Base-by-base conservation (phyloP, 768 basidiomycete species). In the Psilocybe cyanescens region DNA sequence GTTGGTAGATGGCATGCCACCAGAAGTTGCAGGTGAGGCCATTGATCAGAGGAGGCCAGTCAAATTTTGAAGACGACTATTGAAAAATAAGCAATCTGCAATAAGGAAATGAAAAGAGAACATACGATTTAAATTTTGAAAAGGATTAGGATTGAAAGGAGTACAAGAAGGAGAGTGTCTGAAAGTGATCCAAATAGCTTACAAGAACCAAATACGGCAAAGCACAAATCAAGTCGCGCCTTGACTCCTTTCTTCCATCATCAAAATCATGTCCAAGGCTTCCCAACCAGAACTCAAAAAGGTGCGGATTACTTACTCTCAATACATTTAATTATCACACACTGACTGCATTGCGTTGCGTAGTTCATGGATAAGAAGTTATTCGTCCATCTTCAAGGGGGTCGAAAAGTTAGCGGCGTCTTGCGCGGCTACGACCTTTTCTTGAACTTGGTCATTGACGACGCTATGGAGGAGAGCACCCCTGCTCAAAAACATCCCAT, bases 321-420 rank as follows among this genome's bases (percentile, higher is more conserved):
- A 33, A 35, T 35, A 1, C 6, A 30, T n/a, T 4, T 9, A 8
- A 28, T 7, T 14, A 19, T 33, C 46, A 19, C 29, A 19, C 9
- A 57, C 33, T 57, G 33, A 51, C 53, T 12, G 57, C 16, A 35
- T 52, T 19, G 68, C 46, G 57, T 54, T 33, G 24, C 44, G 46
- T 57, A 99, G 93, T 99, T 97, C 74, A 99, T 99, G 96, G 97
- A 99, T 85, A 97, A 98, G 81, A 92, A 91, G 71, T 80, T 99
- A 67, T 96, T 96, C 76, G 82, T 99, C 70, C 88, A 97, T 78
- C 81, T 99, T 6, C 95, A 97, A 73, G 94, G 92, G 50, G 95
- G 95, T 58, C 90, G 97, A 71, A 94, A 94, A 85, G 93, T 99
- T 70, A 95, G 93, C 79, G 97, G 97, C 57, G 89, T 88, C 12